Base-by-base conservation (phyloP, 345 rosid species). In the Draba incana region DNA sequence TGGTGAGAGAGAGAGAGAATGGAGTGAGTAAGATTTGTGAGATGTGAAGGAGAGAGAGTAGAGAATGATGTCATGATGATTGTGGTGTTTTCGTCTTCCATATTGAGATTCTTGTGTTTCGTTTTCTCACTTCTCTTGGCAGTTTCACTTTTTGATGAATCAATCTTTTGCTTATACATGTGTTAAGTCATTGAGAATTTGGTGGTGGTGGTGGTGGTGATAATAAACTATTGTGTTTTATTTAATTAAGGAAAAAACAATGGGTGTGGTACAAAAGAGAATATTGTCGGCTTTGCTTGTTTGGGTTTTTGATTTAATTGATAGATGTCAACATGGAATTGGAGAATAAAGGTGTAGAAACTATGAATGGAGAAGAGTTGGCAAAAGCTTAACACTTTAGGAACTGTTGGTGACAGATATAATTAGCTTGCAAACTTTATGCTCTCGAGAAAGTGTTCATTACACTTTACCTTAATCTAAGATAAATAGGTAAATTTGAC, bases 51-150 rank as follows among this genome's bases (percentile, higher is more conserved):
- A 2, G 78, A 5, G 28, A 89, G 92, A 50, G 86, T 64, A 28
- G 89, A 81, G 75, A 89, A 93, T 38, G 96, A 88, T 3, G 80
- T 57, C 71, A 91, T 81, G 67, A 91, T 82, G 39, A 69, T 71
- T 7, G 78, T 49, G 5, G 61, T 56, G 46, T 42, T 66, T 43
- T 76, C 86, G 45, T 84, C 88, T 67, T 77, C 89, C 84, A 84
- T 70, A n/a, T 62, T 68, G 81, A 8, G 88, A 83, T 85, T 84
- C 81, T 52, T 64, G 82, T 58, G 53, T 54, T 73, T 58, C 47
- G 71, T 73, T 73, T 55, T 66, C 67, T 50, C 45, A 38, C 14
- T 55, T n/a, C 47, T 61, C 43, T 54, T 20, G 2, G 4, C 55
- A 59, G 56, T 65, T 42, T 42, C 13, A 59, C 68, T 62, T 73